Evolutionary conservation across 148 eudicot genomes (phyloP), one percentile per base, ranked within the genome.

Genomic region (Silene uniflora): DNA sequence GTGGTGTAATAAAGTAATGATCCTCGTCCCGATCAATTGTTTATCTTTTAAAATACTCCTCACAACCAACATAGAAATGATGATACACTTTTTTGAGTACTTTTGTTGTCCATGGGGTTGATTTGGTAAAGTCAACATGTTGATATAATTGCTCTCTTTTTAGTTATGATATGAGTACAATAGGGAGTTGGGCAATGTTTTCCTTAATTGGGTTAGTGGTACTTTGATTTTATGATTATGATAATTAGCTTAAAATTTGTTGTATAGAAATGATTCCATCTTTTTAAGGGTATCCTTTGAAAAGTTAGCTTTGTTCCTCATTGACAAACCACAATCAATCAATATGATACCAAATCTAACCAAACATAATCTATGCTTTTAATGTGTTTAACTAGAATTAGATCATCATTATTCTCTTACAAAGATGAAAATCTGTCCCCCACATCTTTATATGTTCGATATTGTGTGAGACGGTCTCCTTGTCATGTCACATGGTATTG

Each of bases 271-370:
- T 61, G 68, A 39, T 42, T 72, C 44, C 54, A n/a, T 16, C 56
- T 52, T 52, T 66, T 18, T n/a, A 46, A 47, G 69, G 73, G 11
- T 61, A 74, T 69, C 22, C 67, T 59, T 69, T 49, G 73, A 69
- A 73, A 81, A 46, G 64, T 69, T 49, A 71, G 47, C 71, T 58
- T 74, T 67, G 54, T 78, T 75, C 75, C 67, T 70, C 73, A 42
- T 73, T 60, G 76, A 61, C 13, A 71, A 8, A 42, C 73, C 35
- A 32, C 35, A 32, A 23, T 76, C 72, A 46, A 65, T 67, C 60
- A 73, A 75, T 79, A 67, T 6, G n/a, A 29, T 71, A 58, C 29
- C n/a, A 71, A 32, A 77, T 49, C 29, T 42, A 60, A 61, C 61
- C 70, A 23, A 62, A 32, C 61, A 17, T 63, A 24, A 61, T 58